Evolutionary conservation across 2,329 filamentous ascomycete genomes (phyloP).

Genomic region (Aspergillus pseudoviridinutans): DNA sequence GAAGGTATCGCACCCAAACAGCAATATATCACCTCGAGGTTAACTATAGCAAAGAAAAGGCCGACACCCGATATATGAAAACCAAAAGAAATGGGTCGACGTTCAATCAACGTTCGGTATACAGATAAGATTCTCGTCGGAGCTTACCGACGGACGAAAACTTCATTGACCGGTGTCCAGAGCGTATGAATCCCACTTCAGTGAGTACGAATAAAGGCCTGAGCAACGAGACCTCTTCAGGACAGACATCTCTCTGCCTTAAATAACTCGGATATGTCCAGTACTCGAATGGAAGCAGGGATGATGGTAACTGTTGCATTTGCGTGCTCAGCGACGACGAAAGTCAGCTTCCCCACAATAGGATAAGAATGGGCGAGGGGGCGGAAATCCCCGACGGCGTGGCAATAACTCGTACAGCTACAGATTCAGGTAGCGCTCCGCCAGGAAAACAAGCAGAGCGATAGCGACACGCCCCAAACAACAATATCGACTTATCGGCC

Average conservation of each 20-base stretch:
- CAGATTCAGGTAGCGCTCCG: not conserved
- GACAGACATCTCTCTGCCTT: not conserved
- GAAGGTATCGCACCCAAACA: not conserved
- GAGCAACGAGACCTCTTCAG: not conserved
- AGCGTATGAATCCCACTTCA: not conserved
- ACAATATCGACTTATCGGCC: not conserved
- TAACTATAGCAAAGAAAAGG: not conserved
- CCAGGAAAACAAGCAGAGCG: not conserved
- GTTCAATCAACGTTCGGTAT: not conserved
- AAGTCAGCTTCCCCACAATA: not conserved
- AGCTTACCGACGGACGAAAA: conserved; percentile 18
- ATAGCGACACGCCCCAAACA: not conserved
- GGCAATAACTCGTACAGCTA: not conserved
- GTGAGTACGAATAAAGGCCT: not conserved
- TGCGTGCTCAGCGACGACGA: not conserved
- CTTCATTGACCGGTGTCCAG: not conserved
- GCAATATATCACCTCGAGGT: not conserved
- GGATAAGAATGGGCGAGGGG: not conserved
- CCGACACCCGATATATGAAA: not conserved
- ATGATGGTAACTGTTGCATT: not conserved
- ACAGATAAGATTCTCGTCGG: conserved; percentile 12
- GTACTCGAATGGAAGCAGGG: not conserved
- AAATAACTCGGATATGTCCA: not conserved
- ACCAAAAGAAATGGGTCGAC: not conserved
- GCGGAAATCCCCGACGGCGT: not conserved